Evolutionary conservation across 768 basidiomycete genomes (phyloP).

Genomic region (Psilocybe cyanescens): DNA sequence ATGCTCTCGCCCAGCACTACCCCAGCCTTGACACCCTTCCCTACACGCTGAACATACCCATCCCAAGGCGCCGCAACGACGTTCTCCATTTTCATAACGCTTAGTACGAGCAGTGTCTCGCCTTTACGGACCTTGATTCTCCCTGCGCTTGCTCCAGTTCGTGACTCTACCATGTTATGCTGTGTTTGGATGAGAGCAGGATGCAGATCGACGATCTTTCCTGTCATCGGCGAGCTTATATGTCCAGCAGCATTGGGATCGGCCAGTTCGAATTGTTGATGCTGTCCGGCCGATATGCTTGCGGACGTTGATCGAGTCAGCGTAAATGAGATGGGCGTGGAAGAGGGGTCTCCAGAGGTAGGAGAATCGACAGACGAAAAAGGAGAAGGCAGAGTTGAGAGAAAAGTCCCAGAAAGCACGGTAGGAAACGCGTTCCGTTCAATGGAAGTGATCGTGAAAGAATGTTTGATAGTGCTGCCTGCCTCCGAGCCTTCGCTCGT

Average conservation of each 20-base stretch:
- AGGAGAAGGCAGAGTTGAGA: constrained; percentile 28
- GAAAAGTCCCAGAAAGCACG: constrained; percentile 36
- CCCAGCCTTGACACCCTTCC: constrained; percentile 35
- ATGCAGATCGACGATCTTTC: constrained; percentile 41
- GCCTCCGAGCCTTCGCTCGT: background rate
- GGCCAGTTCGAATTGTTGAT: constrained; percentile 35
- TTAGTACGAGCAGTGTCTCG: constrained; percentile 36
- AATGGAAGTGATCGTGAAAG: constrained; percentile 34
- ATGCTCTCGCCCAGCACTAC: constrained; percentile 37
- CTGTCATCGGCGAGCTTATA: constrained; percentile 36
- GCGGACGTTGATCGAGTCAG: constrained; percentile 36
- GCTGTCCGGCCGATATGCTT: constrained; percentile 21
- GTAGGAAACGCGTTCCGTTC: constrained; percentile 39
- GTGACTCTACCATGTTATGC: background rate
- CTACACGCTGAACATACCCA: constrained; percentile 32
- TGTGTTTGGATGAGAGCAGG: constrained; percentile 18
- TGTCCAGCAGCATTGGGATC: constrained; percentile 35
- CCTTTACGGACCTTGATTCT: constrained; percentile 30
- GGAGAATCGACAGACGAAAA: constrained; percentile 2
- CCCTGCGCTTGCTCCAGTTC: background rate
- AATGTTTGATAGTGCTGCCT: constrained; percentile 27
- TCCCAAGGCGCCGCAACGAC: constrained; percentile 30
- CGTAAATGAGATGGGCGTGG: constrained; percentile 32
- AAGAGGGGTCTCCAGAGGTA: constrained; percentile 15
- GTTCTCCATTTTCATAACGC: constrained; percentile 48